phyloP scores from a whole-genome alignment of 2,329 filamentous ascomycete genomes.

The Periconia macrospinosa region DNA sequence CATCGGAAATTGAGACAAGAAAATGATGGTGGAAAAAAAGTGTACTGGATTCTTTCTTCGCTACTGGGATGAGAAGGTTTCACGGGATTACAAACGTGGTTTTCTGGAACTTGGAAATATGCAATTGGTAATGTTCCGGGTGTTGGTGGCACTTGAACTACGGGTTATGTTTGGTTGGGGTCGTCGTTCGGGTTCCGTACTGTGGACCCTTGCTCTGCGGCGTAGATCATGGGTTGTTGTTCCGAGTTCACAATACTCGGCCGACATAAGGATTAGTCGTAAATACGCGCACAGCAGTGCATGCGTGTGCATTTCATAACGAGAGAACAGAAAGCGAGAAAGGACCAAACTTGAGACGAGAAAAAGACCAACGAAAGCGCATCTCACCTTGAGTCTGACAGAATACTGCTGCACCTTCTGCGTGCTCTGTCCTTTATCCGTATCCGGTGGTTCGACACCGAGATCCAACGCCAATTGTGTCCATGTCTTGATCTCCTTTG shows the following conservation, averaged over 20 bases:
- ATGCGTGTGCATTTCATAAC: neutral
- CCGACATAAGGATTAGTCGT: neutral
- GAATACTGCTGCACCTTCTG: conserved; percentile 96
- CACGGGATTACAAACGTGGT: neutral
- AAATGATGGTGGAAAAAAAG: neutral
- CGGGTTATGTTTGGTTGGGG: neutral
- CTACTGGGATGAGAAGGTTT: neutral
- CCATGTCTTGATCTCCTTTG: conserved; percentile 90
- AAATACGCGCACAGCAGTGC: no score
- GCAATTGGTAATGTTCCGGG: neutral
- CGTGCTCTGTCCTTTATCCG: conserved; percentile 81
- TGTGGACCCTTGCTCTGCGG: neutral
- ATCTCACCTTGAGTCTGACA: conserved; percentile 78
- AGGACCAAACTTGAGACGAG: neutral
- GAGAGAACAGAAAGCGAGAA: neutral
- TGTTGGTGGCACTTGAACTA: conserved; percentile 1
- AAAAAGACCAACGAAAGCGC: conserved; percentile 2
- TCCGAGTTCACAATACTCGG: neutral
- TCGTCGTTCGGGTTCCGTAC: neutral
- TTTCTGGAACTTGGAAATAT: neutral
- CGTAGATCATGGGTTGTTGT: neutral
- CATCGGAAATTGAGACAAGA: neutral
- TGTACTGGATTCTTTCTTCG: neutral
- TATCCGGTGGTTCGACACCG: conserved; percentile 83
- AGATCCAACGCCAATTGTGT: conserved; percentile 81